Base-by-base conservation (phyloP, 2,329 filamentous ascomycete genomes). In the Metarhizium album region DNA sequence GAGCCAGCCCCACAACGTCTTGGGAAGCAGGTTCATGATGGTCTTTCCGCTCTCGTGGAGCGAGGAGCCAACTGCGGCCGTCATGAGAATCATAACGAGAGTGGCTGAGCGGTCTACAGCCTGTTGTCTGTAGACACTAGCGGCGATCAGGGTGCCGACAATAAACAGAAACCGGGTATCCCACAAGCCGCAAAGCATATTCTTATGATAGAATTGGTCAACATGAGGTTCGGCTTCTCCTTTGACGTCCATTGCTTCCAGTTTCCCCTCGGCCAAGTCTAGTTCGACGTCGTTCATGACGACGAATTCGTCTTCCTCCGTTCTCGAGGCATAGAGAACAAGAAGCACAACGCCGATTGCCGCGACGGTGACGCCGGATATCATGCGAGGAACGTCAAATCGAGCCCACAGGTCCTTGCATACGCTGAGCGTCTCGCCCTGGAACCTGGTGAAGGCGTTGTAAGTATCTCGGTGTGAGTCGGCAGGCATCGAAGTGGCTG, bases 381-480 rank as follows among this genome's bases (percentile, higher is more conserved):
- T 62, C 90, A 98, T 98, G 64, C 85, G 87, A 2, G 81, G 76
- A 20, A 95, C 74, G 64, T 98, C 89, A 59, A 98, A 98, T 35
- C 87, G 82, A 22, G 93, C 90, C 93, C 93, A 98, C 16, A 97
- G 72, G 38, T 76, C 78, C 63, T 90, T 87, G 71, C 88, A 97
- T 13, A 91, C 76, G 27, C 74, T 74, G 43, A 98, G 73, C 1
- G 86, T 95, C 62, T 87, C 81, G 29, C 74, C 73, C 64, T 96
- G 90, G 63, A 95, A 97, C 11, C 75, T 73, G 16, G 76, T 71
- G 61, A 87, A 91, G 0, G 83, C 78, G 2, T 75, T 56, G 58
- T 80, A 81, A 0, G 73, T 64, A 7, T 70, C 69, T 53, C 57
- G 61, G 59, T 66, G 53, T 42, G 59, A 60, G 3, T 71, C 60